Evolutionary conservation across 768 basidiomycete species (phyloP), one percentile per base, ranked within the genome.

Genomic region (Daedaleopsis sinensis): DNA sequence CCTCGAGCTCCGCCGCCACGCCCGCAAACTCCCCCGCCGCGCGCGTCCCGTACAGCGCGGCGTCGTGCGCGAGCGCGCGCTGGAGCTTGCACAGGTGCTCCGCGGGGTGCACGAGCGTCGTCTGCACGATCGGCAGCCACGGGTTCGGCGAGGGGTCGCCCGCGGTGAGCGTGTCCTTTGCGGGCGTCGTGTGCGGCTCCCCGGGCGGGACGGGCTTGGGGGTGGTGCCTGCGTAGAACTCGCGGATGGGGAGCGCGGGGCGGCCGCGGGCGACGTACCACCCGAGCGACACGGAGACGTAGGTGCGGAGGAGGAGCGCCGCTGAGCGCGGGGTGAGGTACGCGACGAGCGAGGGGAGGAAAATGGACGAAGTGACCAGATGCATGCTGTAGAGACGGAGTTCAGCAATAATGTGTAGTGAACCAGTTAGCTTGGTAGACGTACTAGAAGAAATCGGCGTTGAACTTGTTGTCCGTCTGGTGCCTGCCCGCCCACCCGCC

Each of bases 341-440:
- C 9, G 68, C 65, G 37, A 80, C 65, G 46, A 85, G 58, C 1
- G 87, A 81, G 0, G 84, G 77, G 27, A 89, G 68, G 76, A 90
- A 88, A 21, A 88, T 67, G 4, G 83, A 78, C 5, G 88, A 88
- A 0, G 89, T 92, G 42, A 90, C 80, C 1, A 87, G 73, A 64
- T 85, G 90, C 74, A 87, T 84, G 15, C 88, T 90, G 42, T 32
- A 13, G 23, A 32, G 27, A 32, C 27, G 27, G 4, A 32, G 27
- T 32, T 32, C 27, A 32, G n/a, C 42, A 10, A 43, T 19, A 18
- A 19, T 32, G 46, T 11, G 12, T 32, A 15, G 49, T 32, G 21
- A 16, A 19, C n/a, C 16, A 32, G n/a, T n/a, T n/a, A n/a, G n/a
- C n/a, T n/a, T n/a, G 6, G 52, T 43, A 8, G 64, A 77, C 87